These are phyloP conservation scores for Phytophthora fragariae DNA, from an alignment of 352 stramenopile species.

Conservation along the genomic window DNA sequence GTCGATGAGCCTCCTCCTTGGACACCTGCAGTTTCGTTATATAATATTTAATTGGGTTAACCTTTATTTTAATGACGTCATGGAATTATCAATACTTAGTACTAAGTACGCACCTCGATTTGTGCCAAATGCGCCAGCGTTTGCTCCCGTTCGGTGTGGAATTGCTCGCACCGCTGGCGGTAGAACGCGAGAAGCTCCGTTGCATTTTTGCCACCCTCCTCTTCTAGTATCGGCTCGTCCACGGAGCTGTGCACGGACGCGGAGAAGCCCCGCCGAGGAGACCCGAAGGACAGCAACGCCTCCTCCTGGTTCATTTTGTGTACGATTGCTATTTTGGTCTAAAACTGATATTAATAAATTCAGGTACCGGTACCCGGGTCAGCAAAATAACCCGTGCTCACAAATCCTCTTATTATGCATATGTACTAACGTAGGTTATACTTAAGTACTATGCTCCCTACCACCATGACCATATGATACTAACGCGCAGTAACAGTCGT, in stretches of 20 bases:
- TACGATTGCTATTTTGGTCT: conserved; percentile 12
- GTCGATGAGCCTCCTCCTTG: conserved; percentile 77
- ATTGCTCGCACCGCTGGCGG: conserved; percentile 67
- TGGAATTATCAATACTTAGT: neutral
- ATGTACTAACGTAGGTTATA: too few species aligned
- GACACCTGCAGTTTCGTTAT: conserved; percentile 51
- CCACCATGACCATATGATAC: too few species aligned
- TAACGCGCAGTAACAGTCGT: too few species aligned
- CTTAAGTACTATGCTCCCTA: too few species aligned
- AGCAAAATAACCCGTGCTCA: neutral
- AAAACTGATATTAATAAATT: conserved; percentile 6
- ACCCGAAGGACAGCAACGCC: conserved; percentile 65
- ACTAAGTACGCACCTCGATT: conserved; percentile 49
- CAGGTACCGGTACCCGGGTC: neutral
- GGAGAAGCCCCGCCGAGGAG: conserved; percentile 49
- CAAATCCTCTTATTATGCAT: too few species aligned
- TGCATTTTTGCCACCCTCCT: conserved; percentile 20
- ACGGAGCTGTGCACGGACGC: conserved; percentile 25
- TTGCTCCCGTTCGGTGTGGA: conserved; percentile 66
- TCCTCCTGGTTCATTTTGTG: conserved; percentile 36
- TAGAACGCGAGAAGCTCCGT: conserved; percentile 68
- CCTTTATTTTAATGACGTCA: conserved; percentile 1
- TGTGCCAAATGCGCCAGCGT: conserved; percentile 61
- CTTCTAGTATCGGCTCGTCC: conserved; percentile 20
- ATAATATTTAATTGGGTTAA: conserved; percentile 1